These are phyloP conservation scores for Blastobotrys chiropterorum DNA, from an alignment of 805 yeast genomes.

Conservation along the genomic window DNA sequence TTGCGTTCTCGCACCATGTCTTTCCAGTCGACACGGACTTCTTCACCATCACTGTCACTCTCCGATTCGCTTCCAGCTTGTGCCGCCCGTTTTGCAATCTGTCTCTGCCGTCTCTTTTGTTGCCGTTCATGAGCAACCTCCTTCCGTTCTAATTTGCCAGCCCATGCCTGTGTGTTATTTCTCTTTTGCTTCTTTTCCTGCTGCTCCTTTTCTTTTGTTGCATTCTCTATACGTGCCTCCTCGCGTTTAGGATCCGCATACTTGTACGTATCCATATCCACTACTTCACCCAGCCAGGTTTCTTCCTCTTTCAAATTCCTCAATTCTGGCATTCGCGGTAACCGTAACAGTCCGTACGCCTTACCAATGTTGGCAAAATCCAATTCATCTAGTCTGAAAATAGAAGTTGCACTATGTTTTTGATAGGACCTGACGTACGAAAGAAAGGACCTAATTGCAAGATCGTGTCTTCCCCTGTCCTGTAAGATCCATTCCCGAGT, in stretches of 20 bases:
- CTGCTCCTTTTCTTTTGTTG: conserved; percentile 37
- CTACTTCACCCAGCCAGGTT: conserved; percentile 51
- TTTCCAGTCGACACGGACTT: conserved; percentile 75
- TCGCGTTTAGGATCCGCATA: conserved; percentile 66
- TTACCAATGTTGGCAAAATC: conserved; percentile 69
- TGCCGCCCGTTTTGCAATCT: conserved; percentile 47
- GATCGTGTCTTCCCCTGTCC: conserved; percentile 79
- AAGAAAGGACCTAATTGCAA: conserved; percentile 72
- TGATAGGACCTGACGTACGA: conserved; percentile 78
- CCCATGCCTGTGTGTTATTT: conserved; percentile 66
- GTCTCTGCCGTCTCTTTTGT: conserved; percentile 58
- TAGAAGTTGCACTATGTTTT: conserved; percentile 82
- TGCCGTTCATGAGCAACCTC: conserved; percentile 58
- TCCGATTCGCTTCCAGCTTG: not conserved
- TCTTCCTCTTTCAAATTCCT: conserved; percentile 63
- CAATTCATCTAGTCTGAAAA: conserved; percentile 65
- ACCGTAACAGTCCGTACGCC: conserved; percentile 70
- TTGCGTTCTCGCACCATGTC: conserved; percentile 64
- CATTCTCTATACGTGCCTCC: conserved; percentile 48
- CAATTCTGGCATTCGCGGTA: conserved; percentile 94
- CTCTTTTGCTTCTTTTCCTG: conserved; percentile 26
- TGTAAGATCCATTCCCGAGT: conserved; percentile 51
- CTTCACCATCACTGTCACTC: conserved; percentile 38
- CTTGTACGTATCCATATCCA: conserved; percentile 62
- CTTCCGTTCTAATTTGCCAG: conserved; percentile 56